Conservation (phyloP, 78 protist species). For the Paulinella micropora region DNA sequence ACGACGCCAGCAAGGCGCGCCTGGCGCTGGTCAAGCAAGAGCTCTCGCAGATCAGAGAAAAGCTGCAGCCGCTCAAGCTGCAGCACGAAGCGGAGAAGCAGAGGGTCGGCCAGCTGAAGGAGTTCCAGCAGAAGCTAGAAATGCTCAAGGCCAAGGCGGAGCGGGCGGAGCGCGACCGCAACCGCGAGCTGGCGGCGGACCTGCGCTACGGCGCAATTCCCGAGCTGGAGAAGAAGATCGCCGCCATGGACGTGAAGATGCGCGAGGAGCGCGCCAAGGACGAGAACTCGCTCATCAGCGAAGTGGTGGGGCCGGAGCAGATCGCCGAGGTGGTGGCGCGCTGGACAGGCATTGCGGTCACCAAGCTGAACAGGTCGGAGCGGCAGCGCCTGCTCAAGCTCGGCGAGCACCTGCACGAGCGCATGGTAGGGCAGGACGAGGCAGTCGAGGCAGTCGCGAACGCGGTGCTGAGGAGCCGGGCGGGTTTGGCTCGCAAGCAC, state of each 20-base stretch:
- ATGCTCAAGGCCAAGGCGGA: not conserved
- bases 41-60: slow-evolving; percentile 40
- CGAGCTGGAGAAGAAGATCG: slow-evolving; percentile 2
- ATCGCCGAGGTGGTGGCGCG: slow-evolving; percentile 29
- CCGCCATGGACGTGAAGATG: not conserved
- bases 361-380: slow-evolving; percentile 15
- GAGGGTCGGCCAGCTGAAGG: not conserved
- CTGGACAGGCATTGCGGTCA: slow-evolving; percentile 17
- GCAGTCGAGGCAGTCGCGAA: slow-evolving; percentile 81
- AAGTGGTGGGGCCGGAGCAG: slow-evolving; percentile 7
- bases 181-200: slow-evolving; percentile 5
- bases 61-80: slow-evolving; percentile 54
- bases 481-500: slow-evolving; percentile 64
- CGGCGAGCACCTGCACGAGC: slow-evolving; percentile 48
- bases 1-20: slow-evolving; percentile 42
- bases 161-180: slow-evolving; percentile 23
- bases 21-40: slow-evolving; percentile 39
- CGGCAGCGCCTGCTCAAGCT: slow-evolving; percentile 51
- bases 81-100: slow-evolving; percentile 46
- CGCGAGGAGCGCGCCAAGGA: not conserved
- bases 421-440: slow-evolving; percentile 88
- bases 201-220: slow-evolving; percentile 12
- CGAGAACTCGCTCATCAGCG: not conserved
- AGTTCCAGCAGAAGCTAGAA: slow-evolving; percentile 5
- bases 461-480: slow-evolving; percentile 74